phyloP scores from a whole-genome alignment of 225 moss, liverwort and hornwort genomes.

The Polytrichum commune region DNA sequence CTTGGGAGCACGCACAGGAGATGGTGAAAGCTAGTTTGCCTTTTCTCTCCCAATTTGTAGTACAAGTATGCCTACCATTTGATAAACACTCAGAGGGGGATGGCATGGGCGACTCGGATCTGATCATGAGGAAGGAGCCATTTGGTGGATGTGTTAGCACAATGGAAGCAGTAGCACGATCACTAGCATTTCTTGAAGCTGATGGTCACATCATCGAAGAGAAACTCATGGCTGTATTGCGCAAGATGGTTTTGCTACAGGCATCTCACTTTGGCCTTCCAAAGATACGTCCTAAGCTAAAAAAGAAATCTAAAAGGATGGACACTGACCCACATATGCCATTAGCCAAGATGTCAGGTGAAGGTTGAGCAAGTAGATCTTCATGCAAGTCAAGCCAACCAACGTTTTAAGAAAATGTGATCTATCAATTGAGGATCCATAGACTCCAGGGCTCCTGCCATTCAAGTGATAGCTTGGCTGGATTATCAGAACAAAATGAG shows the following conservation, averaged over 20 bases:
- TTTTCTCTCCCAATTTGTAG: slow-evolving; percentile 52
- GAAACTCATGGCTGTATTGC: slow-evolving; percentile 61
- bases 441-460: no score
- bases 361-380: neutral
- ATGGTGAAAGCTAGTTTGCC: slow-evolving; percentile 90
- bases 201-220: slow-evolving; percentile 44
- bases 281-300: slow-evolving; percentile 52
- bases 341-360: neutral
- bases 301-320: slow-evolving; percentile 24
- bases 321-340: neutral
- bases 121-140: slow-evolving; percentile 80
- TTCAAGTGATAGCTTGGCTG: no score
- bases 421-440: no score
- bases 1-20: slow-evolving; percentile 92
- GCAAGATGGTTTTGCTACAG: slow-evolving; percentile 77
- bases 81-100: slow-evolving; percentile 51
- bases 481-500: no score
- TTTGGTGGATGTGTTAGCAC: slow-evolving; percentile 92
- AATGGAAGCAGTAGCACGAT: slow-evolving; percentile 79
- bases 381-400: neutral
- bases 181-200: slow-evolving; percentile 60
- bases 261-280: slow-evolving; percentile 42
- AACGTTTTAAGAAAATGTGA: no score
- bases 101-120: slow-evolving; percentile 69
- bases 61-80: slow-evolving; percentile 76